Evolutionary conservation across 75 land plant genomes (phyloP).

Genomic region (Picea sitchensis): DNA sequence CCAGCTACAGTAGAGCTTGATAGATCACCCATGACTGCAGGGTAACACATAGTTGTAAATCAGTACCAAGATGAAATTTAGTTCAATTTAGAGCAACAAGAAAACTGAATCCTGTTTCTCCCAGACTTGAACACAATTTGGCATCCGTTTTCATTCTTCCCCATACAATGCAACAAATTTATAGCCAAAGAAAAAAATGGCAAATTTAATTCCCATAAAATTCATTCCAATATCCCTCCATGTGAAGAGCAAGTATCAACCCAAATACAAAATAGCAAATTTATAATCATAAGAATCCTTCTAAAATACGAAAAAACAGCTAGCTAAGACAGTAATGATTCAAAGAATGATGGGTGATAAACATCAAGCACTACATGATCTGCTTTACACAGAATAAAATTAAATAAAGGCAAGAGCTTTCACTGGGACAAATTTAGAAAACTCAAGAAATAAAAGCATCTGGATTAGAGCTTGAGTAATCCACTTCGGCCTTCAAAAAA

Average conservation of each 20-base stretch:
- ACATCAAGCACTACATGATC: not conserved
- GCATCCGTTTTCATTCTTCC: not conserved
- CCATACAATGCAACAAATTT: not conserved
- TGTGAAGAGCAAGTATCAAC: not conserved
- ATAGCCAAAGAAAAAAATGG: not conserved
- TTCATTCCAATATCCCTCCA: not conserved
- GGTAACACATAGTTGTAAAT: not conserved
- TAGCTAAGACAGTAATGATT: not conserved
- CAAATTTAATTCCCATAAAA: not conserved
- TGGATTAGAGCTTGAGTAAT: too few relatives aligned
- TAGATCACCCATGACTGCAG: slow-evolving; percentile 3
- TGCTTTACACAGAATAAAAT: too few relatives aligned
- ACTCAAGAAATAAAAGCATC: too few relatives aligned
- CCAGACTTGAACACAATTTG: not conserved
- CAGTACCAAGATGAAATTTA: not conserved
- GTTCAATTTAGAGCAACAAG: not conserved
- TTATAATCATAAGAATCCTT: not conserved
- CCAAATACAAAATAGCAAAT: not conserved
- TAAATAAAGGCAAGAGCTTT: too few relatives aligned
- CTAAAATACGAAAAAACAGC: not conserved
- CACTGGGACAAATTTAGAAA: too few relatives aligned
- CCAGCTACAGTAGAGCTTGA: not conserved
- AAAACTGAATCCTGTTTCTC: not conserved
- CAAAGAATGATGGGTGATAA: not conserved
- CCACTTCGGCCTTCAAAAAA: too few relatives aligned